Conservation (phyloP, 495 filamentous ascomycete genomes). For the Cudoniella acicularis region DNA sequence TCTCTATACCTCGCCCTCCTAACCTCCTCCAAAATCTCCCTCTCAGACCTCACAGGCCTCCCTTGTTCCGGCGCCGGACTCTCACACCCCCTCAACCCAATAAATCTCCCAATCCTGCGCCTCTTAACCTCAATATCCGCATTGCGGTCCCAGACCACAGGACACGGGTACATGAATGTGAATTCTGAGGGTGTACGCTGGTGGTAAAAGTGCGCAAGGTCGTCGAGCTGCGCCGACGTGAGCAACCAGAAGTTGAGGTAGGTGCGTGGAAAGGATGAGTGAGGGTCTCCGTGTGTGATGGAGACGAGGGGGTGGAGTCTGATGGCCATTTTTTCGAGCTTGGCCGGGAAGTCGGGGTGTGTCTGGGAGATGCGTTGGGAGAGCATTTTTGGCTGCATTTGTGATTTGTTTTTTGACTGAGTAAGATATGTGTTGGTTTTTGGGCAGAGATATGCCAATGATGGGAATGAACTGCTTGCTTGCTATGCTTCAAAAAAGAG, state of each 20-base stretch:
- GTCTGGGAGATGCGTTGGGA: neutral
- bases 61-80: constrained; percentile 33
- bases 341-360: constrained; percentile 14
- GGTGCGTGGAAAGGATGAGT: constrained; percentile 63
- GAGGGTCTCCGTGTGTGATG: constrained; percentile 53
- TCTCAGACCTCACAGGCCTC: constrained; percentile 24
- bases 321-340: constrained; percentile 20
- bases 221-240: constrained; percentile 64
- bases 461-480: neutral
- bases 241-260: constrained; percentile 72
- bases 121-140: constrained; percentile 50
- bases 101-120: constrained; percentile 59
- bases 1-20: constrained; percentile 28
- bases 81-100: constrained; percentile 62
- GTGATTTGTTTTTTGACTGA: constrained; percentile 38
- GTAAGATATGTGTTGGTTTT: neutral
- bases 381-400: constrained; percentile 3
- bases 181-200: constrained; percentile 59
- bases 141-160: constrained; percentile 29
- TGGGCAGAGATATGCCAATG: neutral
- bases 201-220: constrained; percentile 71
- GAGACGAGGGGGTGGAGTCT: constrained; percentile 54
- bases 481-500: neutral
- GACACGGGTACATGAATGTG: constrained; percentile 56
- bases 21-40: constrained; percentile 33